phyloP scores from a whole-genome alignment of 495 filamentous ascomycete species.

The Cryomyces minteri region DNA sequence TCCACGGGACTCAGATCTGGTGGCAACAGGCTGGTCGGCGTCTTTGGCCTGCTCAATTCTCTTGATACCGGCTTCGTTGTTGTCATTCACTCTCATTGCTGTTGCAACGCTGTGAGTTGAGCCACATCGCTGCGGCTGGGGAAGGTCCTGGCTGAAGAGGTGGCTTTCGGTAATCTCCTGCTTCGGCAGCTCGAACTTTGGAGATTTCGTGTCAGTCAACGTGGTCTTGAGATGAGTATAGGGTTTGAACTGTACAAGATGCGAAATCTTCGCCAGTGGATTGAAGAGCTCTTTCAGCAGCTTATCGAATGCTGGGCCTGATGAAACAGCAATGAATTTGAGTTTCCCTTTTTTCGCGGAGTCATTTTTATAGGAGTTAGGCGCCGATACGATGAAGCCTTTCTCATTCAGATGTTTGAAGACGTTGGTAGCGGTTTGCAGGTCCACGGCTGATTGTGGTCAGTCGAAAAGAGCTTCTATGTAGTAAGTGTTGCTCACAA shows the following conservation, averaged over 20 bases:
- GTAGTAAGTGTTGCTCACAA: conserved; percentile 6
- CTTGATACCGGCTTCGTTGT: background rate
- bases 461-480: background rate
- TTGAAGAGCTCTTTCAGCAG: conserved; percentile 18
- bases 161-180: background rate
- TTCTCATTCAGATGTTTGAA: conserved; percentile 15
- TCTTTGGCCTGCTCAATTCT: background rate
- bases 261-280: conserved; percentile 21
- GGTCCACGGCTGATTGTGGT: conserved; percentile 13
- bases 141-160: background rate
- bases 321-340: conserved; percentile 9
- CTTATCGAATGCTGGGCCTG: conserved; percentile 6
- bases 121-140: no score
- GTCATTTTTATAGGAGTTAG: conserved; percentile 16
- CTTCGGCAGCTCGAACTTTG: background rate
- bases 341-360: conserved; percentile 13
- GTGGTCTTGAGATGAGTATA: background rate
- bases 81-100: background rate
- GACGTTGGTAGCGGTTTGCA: conserved; percentile 12
- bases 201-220: background rate
- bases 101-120: no score
- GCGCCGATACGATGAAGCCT: conserved; percentile 14
- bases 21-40: background rate
- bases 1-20: background rate
- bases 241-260: conserved; percentile 17